Base-by-base conservation (phyloP, 2,329 filamentous ascomycete genomes). In the Aspergillus luchuensis region DNA sequence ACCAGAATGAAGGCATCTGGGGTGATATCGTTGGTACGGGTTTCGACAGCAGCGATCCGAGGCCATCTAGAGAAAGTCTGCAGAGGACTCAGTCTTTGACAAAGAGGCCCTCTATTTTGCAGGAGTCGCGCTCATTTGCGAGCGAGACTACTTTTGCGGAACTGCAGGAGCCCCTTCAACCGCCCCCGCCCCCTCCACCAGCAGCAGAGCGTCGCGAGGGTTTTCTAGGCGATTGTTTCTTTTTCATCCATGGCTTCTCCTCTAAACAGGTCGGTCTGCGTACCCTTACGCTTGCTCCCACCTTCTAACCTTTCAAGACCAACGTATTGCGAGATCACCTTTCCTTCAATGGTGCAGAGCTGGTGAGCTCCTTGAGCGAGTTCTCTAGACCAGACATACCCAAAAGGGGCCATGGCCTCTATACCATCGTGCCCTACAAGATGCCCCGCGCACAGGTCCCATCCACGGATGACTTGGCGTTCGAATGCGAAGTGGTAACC, bases 1-100 rank as follows among this genome's bases (percentile, higher is more conserved):
- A 84, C 53, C 92, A 97, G 70, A 89, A 88, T 66, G 88, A 93
- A 68, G 88, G 87, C 28, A 84, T 98, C n/a, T 98, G 94, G 94
- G 89, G 89, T 5, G 91, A 96, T 69, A 96, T 99, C 61, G 84
- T 95, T 23, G 87, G 87, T 58, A 70, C 68, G 15, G 75, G 74
- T 2, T 71, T 73, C 50, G 68, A 69, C 25, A 67, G 65, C n/a
- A 63, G 63, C 19, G 70, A 71, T 33, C 61, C 61, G 39, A 68
- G 66, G 49, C 67, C 57, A 54, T 65, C 72, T 33, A 62, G 63
- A 43, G 72, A 69, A 51, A 71, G 68, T 56, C 69, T 67, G 61
- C 72, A 60, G 61, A 51, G 68, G 63, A 63, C 54, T 53, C 45
- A 43, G 21, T 58, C 59, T 57, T 48, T 57, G 21, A 55, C 56